phyloP scores from a whole-genome alignment of 2,329 filamentous ascomycete species.

The Tolypocladium tundrense region DNA sequence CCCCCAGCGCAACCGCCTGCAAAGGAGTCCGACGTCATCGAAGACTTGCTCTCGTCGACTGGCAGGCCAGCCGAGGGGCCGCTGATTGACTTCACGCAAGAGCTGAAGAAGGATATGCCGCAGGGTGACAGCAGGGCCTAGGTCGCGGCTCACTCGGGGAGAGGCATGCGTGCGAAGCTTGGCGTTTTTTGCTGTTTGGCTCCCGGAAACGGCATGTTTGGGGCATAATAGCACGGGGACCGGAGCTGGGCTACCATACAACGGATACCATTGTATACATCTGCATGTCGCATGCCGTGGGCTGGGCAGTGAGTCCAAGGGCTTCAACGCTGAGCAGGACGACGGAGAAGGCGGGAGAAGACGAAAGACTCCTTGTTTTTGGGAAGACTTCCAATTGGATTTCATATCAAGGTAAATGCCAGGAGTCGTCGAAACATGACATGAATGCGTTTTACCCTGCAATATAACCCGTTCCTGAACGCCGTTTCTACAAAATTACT shows the following conservation, averaged over 20 bases:
- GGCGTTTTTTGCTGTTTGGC: constrained; percentile 2
- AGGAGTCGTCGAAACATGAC: constrained; percentile 7
- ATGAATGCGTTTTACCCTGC: constrained; percentile 6
- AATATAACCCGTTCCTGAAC: constrained; percentile 13
- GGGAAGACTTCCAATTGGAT: constrained; percentile 2
- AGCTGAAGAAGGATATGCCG: constrained; percentile 41
- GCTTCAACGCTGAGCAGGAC: constrained; percentile 4
- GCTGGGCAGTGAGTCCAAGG: not conserved
- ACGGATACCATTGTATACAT: not conserved
- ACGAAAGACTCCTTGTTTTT: not conserved
- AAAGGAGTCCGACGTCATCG: constrained; percentile 25
- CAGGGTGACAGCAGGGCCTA: constrained; percentile 3
- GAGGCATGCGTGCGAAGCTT: not conserved
- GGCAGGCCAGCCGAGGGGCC: constrained; percentile 37
- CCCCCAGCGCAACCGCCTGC: not conserved
- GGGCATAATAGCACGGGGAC: not conserved
- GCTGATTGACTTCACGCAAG: constrained; percentile 45
- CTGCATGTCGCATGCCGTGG: not conserved
- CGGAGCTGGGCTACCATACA: not conserved
- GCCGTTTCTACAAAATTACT: constrained; percentile 8
- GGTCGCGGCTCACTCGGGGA: not conserved
- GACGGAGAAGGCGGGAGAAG: not conserved
- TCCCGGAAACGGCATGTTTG: not conserved
- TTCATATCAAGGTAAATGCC: constrained; percentile 4
- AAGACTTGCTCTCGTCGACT: constrained; percentile 34